Conservation (phyloP, 257 asterid genomes). For the Galeopsis tetrahit region DNA sequence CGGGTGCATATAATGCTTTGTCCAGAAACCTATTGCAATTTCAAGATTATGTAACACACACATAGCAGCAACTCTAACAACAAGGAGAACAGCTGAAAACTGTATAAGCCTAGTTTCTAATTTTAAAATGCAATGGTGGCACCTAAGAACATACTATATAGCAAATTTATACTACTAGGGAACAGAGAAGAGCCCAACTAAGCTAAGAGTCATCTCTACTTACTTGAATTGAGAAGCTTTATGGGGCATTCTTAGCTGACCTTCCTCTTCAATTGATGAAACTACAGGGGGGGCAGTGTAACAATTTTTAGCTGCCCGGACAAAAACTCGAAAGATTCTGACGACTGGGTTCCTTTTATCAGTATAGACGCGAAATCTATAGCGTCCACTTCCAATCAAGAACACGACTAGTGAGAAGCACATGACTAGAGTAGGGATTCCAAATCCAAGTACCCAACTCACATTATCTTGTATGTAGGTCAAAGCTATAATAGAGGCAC, state of each 20-base stretch:
- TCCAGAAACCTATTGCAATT: conserved; percentile 36
- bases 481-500: conserved; percentile 31
- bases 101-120: too few relatives aligned
- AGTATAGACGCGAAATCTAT: conserved; percentile 30
- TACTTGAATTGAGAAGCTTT: conserved; percentile 35
- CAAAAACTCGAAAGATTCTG: conserved; percentile 40
- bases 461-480: conserved; percentile 50
- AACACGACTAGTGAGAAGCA: conserved; percentile 36
- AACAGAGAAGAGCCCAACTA: background rate
- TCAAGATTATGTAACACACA: background rate
- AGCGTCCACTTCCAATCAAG: conserved; percentile 38
- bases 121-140: too few relatives aligned
- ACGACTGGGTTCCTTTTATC: conserved; percentile 32
- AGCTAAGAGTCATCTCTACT: background rate
- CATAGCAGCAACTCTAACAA: too few relatives aligned
- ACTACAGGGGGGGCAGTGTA: background rate
- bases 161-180: background rate
- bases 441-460: conserved; percentile 59
- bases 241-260: background rate
- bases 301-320: conserved; percentile 37
- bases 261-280: conserved; percentile 27
- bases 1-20: conserved; percentile 37
- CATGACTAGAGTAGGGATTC: conserved; percentile 48
- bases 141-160: too few relatives aligned
- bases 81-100: too few relatives aligned